Base-by-base conservation (phyloP, 2,329 filamentous ascomycete species). In the Ceratocystis eucalypticola region DNA sequence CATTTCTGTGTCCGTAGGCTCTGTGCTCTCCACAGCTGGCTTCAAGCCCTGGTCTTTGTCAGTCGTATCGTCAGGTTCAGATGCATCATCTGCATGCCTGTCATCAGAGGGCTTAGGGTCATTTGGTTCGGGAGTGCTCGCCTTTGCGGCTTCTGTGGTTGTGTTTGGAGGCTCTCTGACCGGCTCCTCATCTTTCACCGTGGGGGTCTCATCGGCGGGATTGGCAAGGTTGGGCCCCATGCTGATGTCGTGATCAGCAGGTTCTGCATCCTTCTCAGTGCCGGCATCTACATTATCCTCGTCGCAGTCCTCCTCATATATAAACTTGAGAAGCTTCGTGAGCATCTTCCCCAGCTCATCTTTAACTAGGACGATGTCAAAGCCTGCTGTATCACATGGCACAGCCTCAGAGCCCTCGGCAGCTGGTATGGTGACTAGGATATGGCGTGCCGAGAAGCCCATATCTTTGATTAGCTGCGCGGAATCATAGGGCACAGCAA, bases 381-480 rank as follows among this genome's bases (percentile, higher is more conserved):
- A 68, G 44, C 62, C 62, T 22, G 65, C 59, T 64, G 59, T 68
- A 68, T 41, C 37, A 41, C 37, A 41, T 41, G 37, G 10, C 10
- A 41, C 37, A 41, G 0, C 37, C 30, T 53, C 45, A 17, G 70
- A 67, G 28, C 71, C 70, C 20, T 74, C 67, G n/a, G 64, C 44
- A 48, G 73, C 71, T 20, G 80, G 74, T 1, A 80, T 78, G 41
- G 76, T 75, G 68, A 87, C 71, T 68, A 84, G 79, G 64, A 86
- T 73, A 69, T 80, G 81, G 5, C 83, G 80, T 1, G 82, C 83
- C 33, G 77, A 72, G 66, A 82, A 85, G 61, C 77, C 80, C 71
- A 81, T 80, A 67, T 84, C 82, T 69, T 80, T 83, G 68, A 82
- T 79, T 71, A 82, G 81, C 71, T 83, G 79, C 5, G 61, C 30